Evolutionary conservation across 2,329 filamentous ascomycete genomes (phyloP), one percentile per base, ranked within the genome.

Genomic region (Trichothecium sympodiale): DNA sequence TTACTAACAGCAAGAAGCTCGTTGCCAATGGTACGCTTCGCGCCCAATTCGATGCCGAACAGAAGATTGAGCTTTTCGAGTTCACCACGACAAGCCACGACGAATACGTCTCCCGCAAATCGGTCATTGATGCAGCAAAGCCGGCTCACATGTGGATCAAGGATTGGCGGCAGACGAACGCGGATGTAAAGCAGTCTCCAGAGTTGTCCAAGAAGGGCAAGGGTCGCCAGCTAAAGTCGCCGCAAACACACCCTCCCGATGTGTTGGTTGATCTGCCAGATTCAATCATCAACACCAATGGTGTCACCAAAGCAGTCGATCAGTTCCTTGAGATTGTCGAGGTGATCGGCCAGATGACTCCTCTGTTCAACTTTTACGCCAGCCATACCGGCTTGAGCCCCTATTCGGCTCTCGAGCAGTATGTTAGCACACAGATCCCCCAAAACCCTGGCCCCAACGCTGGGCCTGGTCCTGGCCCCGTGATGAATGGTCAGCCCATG

Each of bases 21-120:
- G 77, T 93, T 34, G 79, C 82, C 8, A 75, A 67, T n/a, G 89
- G 89, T 30, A 77, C 70, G 4, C 62, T 96, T 17, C 77, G 79
- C 33, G 87, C 81, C 1, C 76, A 85, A 41, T 94, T 94, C 51
- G 83, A 93, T 47, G 65, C 64, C 8, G 73, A 82, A 27, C 80
- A 86, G 42, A 86, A 82, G 54, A 80, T 98, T 40, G 85, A 94
- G 42, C 67, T 86, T 41, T 71, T 96, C 33, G 85, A 94, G 48
- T 88, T 96, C 46, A 68, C 78, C 32, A 85, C 83, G 2, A 72
- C 67, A 26, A 71, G 69, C 34, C 82, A 93, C 49, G 83, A 88
- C 46, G 88, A 96, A 58, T 94, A 82, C 49, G 65, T 96, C 31
- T 80, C 87, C 16, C 76, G 85, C 36, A 74, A 67, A 41, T 67